Conservation (phyloP, 805 yeast genomes). For the Candida ponderosae region DNA sequence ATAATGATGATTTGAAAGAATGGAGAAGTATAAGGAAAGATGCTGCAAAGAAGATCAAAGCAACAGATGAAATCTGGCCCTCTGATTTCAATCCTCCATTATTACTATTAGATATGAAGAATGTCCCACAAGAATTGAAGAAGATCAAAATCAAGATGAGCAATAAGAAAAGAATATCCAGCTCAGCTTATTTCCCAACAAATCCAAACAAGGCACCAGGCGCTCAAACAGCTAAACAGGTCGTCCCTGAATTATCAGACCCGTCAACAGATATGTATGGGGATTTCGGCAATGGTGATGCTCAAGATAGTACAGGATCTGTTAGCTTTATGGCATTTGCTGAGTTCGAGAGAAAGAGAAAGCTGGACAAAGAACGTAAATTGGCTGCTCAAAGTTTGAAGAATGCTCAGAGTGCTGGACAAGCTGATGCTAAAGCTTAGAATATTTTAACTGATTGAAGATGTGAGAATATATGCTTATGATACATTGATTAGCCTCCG, state of each 20-base stretch:
- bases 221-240: slow-evolving; percentile 23
- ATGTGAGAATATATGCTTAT: too few species aligned
- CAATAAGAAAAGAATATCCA: slow-evolving; percentile 15
- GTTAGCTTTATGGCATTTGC: slow-evolving; percentile 76
- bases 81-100: slow-evolving; percentile 53
- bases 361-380: slow-evolving; percentile 8
- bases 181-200: slow-evolving; percentile 26
- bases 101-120: slow-evolving; percentile 28
- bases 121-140: slow-evolving; percentile 33
- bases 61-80: slow-evolving; percentile 52
- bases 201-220: slow-evolving; percentile 18
- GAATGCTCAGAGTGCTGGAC: too few species aligned
- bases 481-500: too few species aligned
- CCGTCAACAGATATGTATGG: slow-evolving; percentile 15
- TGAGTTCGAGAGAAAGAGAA: slow-evolving; percentile 59
- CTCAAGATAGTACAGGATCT: slow-evolving; percentile 53
- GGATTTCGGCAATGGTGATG: slow-evolving; percentile 31
- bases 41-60: slow-evolving; percentile 47
- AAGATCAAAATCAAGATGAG: slow-evolving; percentile 17
- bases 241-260: slow-evolving; percentile 12
- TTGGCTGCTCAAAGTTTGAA: too few species aligned
- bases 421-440: too few species aligned
- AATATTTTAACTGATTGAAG: too few species aligned
- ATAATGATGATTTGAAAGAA: slow-evolving; percentile 77
- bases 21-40: slow-evolving; percentile 58